A percentile compares a stretch with the other conserved stretches of the same genome.
phyloP scores from a whole-genome alignment of 305 asterid species.

The Rubia peregrina region DNA sequence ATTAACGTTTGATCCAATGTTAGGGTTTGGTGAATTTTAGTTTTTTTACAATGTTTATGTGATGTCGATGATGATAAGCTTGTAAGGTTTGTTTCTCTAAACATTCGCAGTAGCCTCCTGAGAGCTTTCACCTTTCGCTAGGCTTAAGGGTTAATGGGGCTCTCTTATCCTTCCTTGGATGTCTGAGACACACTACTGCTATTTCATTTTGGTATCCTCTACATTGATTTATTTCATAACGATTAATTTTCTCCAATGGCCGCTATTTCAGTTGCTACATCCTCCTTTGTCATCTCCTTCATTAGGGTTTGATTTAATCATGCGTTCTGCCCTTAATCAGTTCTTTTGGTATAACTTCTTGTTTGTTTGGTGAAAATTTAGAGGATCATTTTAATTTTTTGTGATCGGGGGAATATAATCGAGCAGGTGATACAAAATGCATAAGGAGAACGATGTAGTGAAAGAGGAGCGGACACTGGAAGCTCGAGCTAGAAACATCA shows the following conservation, averaged over 20 bases:
- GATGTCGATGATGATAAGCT: conserved; percentile 1
- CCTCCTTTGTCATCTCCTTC: too few relatives aligned
- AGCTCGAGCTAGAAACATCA: conserved; percentile 83
- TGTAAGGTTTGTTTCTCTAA: conserved; percentile 41
- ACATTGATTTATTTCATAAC: too few relatives aligned
- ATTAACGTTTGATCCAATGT: too few relatives aligned
- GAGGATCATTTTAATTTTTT: too few relatives aligned
- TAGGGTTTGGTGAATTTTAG: background rate
- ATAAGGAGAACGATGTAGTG: conserved; percentile 40
- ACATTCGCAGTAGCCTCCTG: conserved; percentile 50
- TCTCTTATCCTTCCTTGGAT: conserved; percentile 12
- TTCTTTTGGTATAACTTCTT: too few relatives aligned
- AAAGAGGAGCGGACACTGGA: conserved; percentile 57
- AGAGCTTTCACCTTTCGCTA: conserved; percentile 38
- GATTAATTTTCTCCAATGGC: too few relatives aligned
- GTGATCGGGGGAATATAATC: too few relatives aligned
- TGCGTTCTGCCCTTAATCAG: too few relatives aligned
- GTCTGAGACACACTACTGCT: background rate
- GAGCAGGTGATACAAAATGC: conserved; percentile 31
- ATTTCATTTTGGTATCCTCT: too few relatives aligned
- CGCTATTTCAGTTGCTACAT: too few relatives aligned
- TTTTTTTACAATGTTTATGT: background rate
- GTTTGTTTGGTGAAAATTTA: too few relatives aligned
- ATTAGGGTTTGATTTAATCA: too few relatives aligned
- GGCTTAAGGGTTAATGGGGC: conserved; percentile 5